These are phyloP conservation scores for Coniferiporia sulphurascens DNA, from an alignment of 1,284 basidiomycete genomes.

Conservation along the genomic window DNA sequence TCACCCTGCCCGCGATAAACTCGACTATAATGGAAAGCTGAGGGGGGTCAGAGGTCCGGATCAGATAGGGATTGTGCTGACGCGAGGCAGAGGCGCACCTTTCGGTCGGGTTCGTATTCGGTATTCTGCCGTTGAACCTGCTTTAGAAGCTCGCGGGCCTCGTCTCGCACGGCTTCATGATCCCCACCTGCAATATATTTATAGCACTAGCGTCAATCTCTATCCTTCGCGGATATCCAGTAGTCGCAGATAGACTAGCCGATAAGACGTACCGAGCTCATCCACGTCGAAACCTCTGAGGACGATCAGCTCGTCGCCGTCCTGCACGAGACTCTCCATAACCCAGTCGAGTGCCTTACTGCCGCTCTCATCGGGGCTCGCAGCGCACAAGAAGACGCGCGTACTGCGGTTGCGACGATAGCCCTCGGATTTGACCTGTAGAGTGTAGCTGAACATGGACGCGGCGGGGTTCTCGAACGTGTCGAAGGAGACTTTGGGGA, in stretches of 20 bases:
- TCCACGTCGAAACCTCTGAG: conserved; percentile 87
- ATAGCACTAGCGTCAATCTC: background rate
- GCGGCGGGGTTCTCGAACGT: conserved; percentile 42
- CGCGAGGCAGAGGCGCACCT: conserved; percentile 36
- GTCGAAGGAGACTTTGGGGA: conserved; percentile 85
- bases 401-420: conserved; percentile 79
- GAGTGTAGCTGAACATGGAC: conserved; percentile 53
- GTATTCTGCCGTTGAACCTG: conserved; percentile 78
- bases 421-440: conserved; percentile 79
- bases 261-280: conserved; percentile 53
- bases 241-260: background rate
- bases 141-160: conserved; percentile 82
- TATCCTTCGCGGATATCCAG: background rate
- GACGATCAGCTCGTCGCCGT: conserved; percentile 92
- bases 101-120: conserved; percentile 75
- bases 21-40: conserved; percentile 91
- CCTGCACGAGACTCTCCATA: conserved; percentile 82
- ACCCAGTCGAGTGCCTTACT: conserved; percentile 85
- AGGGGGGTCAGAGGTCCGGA: background rate
- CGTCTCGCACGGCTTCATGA: conserved; percentile 82
- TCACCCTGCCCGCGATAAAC: conserved; percentile 88
- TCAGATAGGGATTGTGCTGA: background rate
- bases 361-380: conserved; percentile 86
- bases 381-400: conserved; percentile 87
- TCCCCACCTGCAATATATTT: conserved; percentile 58